Evolutionary conservation across 441 rosid genomes (phyloP).

Genomic region (Erodium moschatum): DNA sequence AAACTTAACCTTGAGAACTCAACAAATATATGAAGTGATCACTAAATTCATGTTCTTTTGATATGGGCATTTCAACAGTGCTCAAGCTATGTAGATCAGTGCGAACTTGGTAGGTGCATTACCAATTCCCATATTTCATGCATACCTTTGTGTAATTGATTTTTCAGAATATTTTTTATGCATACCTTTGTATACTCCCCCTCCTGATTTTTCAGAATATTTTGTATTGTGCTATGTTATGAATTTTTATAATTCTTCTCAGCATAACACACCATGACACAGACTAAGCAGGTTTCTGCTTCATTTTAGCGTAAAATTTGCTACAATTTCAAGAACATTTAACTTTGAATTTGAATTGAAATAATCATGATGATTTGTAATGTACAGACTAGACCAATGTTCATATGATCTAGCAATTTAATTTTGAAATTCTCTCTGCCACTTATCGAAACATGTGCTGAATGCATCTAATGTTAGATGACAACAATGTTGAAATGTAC

Average conservation of each 20-base stretch:
- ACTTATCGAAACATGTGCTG: conserved; percentile 20
- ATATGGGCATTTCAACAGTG: background rate
- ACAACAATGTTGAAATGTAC: conserved; percentile 36
- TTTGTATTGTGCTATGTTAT: too few species aligned
- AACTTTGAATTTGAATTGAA: conserved; percentile 41
- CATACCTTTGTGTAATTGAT: too few species aligned
- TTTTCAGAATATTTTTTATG: too few species aligned
- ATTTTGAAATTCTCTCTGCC: conserved; percentile 20
- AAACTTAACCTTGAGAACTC: too few species aligned
- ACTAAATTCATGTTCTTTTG: too few species aligned
- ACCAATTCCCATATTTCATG: background rate
- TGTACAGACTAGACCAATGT: conserved; percentile 26
- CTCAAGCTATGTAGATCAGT: background rate
- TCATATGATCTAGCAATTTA: conserved; percentile 15
- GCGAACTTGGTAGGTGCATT: conserved; percentile 2
- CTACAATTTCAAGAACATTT: conserved; percentile 27
- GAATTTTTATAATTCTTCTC: too few species aligned
- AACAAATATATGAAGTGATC: too few species aligned
- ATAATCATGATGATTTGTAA: conserved; percentile 23
- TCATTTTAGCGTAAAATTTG: background rate
- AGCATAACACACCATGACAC: background rate
- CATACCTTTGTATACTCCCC: too few species aligned
- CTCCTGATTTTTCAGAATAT: too few species aligned
- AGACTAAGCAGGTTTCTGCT: conserved; percentile 7
- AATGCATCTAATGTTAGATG: conserved; percentile 30